Conservation (phyloP, 2,329 filamentous ascomycete species). For the Colletotrichum australisinense region DNA sequence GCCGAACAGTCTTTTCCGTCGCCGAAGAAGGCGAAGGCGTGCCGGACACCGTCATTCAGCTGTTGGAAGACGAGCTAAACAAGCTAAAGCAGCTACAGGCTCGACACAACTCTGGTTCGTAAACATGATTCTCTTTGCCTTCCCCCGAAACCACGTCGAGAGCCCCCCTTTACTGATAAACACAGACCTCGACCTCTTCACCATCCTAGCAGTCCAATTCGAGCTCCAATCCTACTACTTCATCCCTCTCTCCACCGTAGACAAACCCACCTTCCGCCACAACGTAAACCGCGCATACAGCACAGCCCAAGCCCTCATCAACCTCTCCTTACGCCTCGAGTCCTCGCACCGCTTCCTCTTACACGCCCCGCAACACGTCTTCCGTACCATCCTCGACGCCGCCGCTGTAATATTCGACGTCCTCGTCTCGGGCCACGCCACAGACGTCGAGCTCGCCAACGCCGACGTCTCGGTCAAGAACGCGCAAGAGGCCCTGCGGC, state of each 20-base stretch:
- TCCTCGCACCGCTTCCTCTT: slow-evolving; percentile 47
- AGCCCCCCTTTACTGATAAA: not conserved
- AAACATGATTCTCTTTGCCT: not conserved
- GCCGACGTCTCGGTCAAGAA: slow-evolving; percentile 32
- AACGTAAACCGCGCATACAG: slow-evolving; percentile 60
- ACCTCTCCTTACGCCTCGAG: slow-evolving; percentile 45
- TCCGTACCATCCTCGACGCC: slow-evolving; percentile 58
- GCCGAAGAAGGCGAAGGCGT: slow-evolving; percentile 60
- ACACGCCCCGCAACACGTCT: slow-evolving; percentile 62
- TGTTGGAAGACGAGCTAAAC: slow-evolving; percentile 65
- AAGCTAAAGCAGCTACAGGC: slow-evolving; percentile 58
- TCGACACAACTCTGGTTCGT: slow-evolving; percentile 58
- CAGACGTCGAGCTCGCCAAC: slow-evolving; percentile 33
- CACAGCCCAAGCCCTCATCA: slow-evolving; percentile 59
- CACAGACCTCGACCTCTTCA: slow-evolving; percentile 60
- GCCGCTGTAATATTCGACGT: slow-evolving; percentile 48
- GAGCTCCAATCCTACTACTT: slow-evolving; percentile 67
- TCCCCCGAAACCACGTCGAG: not conserved
- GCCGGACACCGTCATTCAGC: slow-evolving; percentile 56
- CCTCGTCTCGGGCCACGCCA: slow-evolving; percentile 45
- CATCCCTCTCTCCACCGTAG: slow-evolving; percentile 53
- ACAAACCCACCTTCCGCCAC: slow-evolving; percentile 52
- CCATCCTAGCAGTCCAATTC: slow-evolving; percentile 60
- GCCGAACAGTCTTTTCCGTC: slow-evolving; percentile 58
- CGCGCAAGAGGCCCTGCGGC: slow-evolving; percentile 45